phyloP scores from a whole-genome alignment of 2,329 filamentous ascomycete species.

The Thelonectria rubi region DNA sequence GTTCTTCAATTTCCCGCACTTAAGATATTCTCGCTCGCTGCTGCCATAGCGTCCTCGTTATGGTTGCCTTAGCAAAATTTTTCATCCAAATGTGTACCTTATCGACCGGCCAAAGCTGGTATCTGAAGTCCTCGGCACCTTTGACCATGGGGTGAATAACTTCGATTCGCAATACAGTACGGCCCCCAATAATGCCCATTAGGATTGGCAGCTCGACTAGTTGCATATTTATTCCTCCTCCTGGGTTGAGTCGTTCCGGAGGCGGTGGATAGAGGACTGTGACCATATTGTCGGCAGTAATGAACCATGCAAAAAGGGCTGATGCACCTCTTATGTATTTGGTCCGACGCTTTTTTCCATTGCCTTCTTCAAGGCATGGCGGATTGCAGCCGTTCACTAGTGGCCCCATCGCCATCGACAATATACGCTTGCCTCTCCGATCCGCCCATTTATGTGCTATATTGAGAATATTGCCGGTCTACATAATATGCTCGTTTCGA shows the following conservation, averaged over 20 bases:
- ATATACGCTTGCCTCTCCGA: slow-evolving; percentile 19
- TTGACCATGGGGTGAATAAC: slow-evolving; percentile 16
- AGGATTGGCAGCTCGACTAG: slow-evolving; percentile 32
- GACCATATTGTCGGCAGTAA: slow-evolving; percentile 20
- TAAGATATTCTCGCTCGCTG: background rate
- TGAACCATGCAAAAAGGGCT: slow-evolving; percentile 29
- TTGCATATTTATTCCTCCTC: slow-evolving; percentile 26
- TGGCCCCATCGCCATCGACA: slow-evolving; percentile 32
- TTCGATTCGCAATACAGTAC: slow-evolving; percentile 13
- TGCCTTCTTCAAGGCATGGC: background rate
- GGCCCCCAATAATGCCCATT: slow-evolving; percentile 18
- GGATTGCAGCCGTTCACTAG: slow-evolving; percentile 14
- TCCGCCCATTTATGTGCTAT: slow-evolving; percentile 32
- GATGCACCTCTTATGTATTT: slow-evolving; percentile 36
- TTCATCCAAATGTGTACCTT: slow-evolving; percentile 12
- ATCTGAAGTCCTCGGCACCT: slow-evolving; percentile 14
- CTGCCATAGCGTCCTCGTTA: slow-evolving; percentile 2
- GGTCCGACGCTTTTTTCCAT: background rate
- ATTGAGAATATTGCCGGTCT: slow-evolving; percentile 30
- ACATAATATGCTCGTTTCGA: slow-evolving; percentile 29
- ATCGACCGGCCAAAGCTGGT: slow-evolving; percentile 32
- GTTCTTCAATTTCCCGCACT: background rate
- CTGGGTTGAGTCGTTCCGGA: slow-evolving; percentile 29
- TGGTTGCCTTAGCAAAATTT: background rate
- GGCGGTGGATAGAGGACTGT: slow-evolving; percentile 31